Base-by-base conservation (phyloP, 176 grass and related monocot genomes). In the Saccharum spontaneum region DNA sequence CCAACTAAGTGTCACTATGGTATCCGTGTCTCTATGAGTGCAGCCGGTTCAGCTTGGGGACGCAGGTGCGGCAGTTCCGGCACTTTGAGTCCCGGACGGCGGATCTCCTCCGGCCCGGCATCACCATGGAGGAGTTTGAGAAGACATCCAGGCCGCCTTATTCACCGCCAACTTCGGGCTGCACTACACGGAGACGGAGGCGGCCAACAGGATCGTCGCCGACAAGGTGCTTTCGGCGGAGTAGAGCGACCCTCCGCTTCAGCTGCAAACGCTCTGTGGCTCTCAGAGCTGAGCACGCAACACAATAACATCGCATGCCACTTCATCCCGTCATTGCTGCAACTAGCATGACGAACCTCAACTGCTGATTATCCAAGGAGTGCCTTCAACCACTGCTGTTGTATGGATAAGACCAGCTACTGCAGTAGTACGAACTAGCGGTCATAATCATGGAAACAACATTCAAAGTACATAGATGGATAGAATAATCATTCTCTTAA, bases 171-270 rank as follows among this genome's bases (percentile, higher is more conserved):
- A 38, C 37, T 1, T 38, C 37, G 89, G 89, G 0, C n/a, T 80
- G 61, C 89, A 91, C 41, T 87, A 80, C 57, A 91, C 89, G 8
- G 80, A 91, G 61, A 91, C 89, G 8, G 80, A 91, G 61, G 85
- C 80, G 16, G 80, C 85, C 1, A 91, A 84, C 55, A 38, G 23
- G 65, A 70, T 87, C 6, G 43, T 91, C 10, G 84, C 89, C 24
- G 57, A 71, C 9, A 54, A 85, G 65, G 31, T 91, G 59, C 75
- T 88, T 0, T 88, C 81, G 16, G 16, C 79, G 0, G 45, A 91
- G 31, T 66, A 91, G 34, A 88, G 11, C 20, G 80, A 69, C 6
- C 89, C 81, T 28, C 54, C 8, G 9, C 28, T 85, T 10, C 77
- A 15, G 43, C 46, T 85, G 1, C 62, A 66, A 34, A 11, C 16